A percentile compares a stretch with the other conserved stretches of the same genome.
These are phyloP conservation scores for Pichia nanzhaoensis DNA, from an alignment of 805 yeast genomes.

Conservation along the genomic window DNA sequence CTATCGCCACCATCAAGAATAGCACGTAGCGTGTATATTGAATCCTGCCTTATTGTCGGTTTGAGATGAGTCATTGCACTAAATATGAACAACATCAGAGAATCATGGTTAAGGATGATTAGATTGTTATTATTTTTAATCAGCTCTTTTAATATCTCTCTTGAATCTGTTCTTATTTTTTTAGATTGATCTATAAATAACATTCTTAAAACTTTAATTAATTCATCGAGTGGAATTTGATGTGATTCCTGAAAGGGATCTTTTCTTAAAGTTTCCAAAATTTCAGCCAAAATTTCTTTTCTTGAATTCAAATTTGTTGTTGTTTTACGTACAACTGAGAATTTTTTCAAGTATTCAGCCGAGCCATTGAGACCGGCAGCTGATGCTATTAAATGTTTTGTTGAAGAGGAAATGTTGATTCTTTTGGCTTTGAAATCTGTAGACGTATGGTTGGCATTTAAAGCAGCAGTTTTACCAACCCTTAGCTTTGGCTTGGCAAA, in stretches of 20 bases:
- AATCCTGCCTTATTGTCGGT: conserved; percentile 66
- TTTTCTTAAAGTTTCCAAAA: conserved; percentile 11
- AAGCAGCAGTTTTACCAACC: conserved; percentile 78
- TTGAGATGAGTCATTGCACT: conserved; percentile 92
- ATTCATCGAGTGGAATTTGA: conserved; percentile 43
- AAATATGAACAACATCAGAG: conserved; percentile 65
- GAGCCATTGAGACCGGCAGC: neutral
- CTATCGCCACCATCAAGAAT: conserved; percentile 39
- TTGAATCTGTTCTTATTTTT: conserved; percentile 37
- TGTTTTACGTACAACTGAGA: conserved; percentile 61
- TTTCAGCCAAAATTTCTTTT: conserved; percentile 17
- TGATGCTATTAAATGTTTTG: conserved; percentile 12
- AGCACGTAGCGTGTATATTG: conserved; percentile 59
- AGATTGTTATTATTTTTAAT: conserved; percentile 23
- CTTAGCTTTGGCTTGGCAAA: conserved; percentile 71
- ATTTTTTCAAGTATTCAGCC: conserved; percentile 39
- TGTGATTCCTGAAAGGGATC: conserved; percentile 31
- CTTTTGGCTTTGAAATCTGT: conserved; percentile 75
- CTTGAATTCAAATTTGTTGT: conserved; percentile 17
- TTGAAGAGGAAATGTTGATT: conserved; percentile 31
- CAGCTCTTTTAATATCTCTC: conserved; percentile 9
- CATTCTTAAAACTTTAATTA: conserved; percentile 53
- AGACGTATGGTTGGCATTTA: conserved; percentile 72
- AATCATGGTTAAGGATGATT: conserved; percentile 52
- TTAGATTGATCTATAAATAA: conserved; percentile 60